A percentile compares a stretch with the other conserved stretches of the same genome.
Conservation (phyloP, 2,329 filamentous ascomycete species). For the Alternaria arborescens region DNA sequence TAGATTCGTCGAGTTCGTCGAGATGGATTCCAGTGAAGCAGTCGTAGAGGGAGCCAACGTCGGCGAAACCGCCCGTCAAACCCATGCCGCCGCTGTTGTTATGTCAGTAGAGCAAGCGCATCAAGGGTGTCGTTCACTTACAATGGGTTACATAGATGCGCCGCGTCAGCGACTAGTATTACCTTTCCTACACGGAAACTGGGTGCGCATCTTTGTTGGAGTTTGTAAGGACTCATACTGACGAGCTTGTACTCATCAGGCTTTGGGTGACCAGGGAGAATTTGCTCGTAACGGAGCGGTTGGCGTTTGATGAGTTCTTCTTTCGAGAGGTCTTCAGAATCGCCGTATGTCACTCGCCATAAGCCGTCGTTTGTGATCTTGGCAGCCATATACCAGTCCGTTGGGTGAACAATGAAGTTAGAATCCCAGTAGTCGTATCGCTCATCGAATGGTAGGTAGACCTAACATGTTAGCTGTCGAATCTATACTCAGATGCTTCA, state of each 20-base stretch:
- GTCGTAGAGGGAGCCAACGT: constrained; percentile 68
- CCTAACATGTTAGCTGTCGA: constrained; percentile 50
- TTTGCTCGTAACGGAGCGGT: constrained; percentile 63
- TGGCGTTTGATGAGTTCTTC: constrained; percentile 65
- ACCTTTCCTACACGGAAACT: constrained; percentile 66
- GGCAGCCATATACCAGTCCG: constrained; percentile 70
- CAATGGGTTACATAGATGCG: constrained; percentile 65
- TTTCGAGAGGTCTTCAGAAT: constrained; percentile 60
- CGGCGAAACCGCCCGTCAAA: constrained; percentile 71
- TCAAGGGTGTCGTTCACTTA: constrained; percentile 14
- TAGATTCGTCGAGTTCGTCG: constrained; percentile 45
- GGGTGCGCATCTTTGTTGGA: constrained; percentile 68
- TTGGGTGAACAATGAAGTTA: constrained; percentile 69
- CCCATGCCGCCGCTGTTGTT: constrained; percentile 64
- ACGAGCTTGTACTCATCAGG: constrained; percentile 65
- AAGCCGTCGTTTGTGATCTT: constrained; percentile 66
- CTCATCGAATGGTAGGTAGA: constrained; percentile 67
- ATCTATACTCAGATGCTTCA: neutral
- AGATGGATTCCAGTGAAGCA: constrained; percentile 58
- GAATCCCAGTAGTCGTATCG: constrained; percentile 64
- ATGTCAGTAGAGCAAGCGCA: constrained; percentile 3
- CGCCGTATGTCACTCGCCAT: constrained; percentile 71
- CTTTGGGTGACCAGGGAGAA: constrained; percentile 68
- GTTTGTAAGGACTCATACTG: constrained; percentile 67
- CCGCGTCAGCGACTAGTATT: constrained; percentile 68